These are phyloP conservation scores for Boletus albobrunnescens DNA, from an alignment of 1,284 basidiomycete genomes.

Conservation along the genomic window DNA sequence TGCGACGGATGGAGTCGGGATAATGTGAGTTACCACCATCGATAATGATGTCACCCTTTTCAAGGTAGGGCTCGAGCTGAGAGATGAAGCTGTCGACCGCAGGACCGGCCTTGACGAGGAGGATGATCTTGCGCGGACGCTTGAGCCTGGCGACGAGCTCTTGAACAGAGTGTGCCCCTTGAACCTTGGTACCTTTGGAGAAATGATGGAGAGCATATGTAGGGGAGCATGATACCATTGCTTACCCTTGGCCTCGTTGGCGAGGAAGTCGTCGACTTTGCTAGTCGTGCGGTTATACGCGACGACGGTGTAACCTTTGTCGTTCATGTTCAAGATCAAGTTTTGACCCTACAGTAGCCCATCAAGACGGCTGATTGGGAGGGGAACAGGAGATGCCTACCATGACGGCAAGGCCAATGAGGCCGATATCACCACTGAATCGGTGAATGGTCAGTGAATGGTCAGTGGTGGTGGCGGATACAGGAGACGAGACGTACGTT, in stretches of 20 bases:
- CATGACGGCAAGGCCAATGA: conserved; percentile 97
- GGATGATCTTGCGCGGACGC: conserved; percentile 86
- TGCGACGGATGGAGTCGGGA: conserved; percentile 95
- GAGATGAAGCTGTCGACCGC: conserved; percentile 78
- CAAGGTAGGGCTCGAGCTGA: conserved; percentile 68
- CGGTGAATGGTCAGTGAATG: neutral
- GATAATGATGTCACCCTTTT: conserved; percentile 90
- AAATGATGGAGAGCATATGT: conserved; percentile 10
- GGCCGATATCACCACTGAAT: conserved; percentile 81
- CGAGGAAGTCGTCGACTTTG: conserved; percentile 96
- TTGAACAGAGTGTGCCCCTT: conserved; percentile 91
- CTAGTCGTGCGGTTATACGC: conserved; percentile 96
- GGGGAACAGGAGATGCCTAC: conserved; percentile 41
- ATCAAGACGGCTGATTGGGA: conserved; percentile 11
- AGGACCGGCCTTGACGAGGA: conserved; percentile 88
- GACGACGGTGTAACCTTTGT: conserved; percentile 97
- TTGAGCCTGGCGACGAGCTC: conserved; percentile 85
- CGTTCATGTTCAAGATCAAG: conserved; percentile 96
- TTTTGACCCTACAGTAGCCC: conserved; percentile 76
- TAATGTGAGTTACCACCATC: conserved; percentile 99
- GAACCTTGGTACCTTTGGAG: conserved; percentile 81
- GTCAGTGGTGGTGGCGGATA: neutral
- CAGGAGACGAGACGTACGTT: conserved; percentile 33
- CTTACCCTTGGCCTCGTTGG: conserved; percentile 95
- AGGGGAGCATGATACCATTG: conserved; percentile 24